Evolutionary conservation across 352 stramenopile genomes (phyloP).

Genomic region (Achlya hypogyna): DNA sequence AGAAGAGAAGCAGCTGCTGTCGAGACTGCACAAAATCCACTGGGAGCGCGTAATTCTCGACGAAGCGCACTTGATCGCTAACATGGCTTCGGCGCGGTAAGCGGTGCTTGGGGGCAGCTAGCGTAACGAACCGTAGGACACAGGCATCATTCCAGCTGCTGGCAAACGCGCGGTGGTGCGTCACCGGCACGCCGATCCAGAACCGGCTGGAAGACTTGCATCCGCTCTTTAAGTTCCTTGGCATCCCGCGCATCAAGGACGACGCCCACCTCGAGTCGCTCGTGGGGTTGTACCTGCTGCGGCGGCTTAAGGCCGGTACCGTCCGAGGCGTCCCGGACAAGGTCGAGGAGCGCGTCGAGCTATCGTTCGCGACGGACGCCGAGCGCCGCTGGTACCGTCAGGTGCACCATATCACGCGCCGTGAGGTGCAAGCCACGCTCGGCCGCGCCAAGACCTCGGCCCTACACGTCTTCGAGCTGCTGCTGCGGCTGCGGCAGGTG

Average conservation of each 20-base stretch:
- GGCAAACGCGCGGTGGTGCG: constrained; percentile 70
- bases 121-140: constrained; percentile 15
- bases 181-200: constrained; percentile 87
- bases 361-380: constrained; percentile 54
- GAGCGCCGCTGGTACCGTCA: constrained; percentile 71
- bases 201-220: constrained; percentile 81
- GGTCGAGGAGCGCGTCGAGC: constrained; percentile 42
- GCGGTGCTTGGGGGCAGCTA: background rate
- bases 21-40: constrained; percentile 62
- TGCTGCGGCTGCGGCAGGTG: constrained; percentile 78
- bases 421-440: constrained; percentile 72
- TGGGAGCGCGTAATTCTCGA: constrained; percentile 86
- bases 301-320: constrained; percentile 70
- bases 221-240: constrained; percentile 82
- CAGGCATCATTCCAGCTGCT: constrained; percentile 52
- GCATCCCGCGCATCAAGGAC: constrained; percentile 44
- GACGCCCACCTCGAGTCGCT: constrained; percentile 60
- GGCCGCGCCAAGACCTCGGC: constrained; percentile 33
- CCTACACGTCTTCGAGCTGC: constrained; percentile 85
- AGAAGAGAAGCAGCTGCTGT: constrained; percentile 26
- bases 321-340: constrained; percentile 51
- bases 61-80: constrained; percentile 85
- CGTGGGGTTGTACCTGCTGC: constrained; percentile 73
- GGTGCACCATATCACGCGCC: constrained; percentile 73
- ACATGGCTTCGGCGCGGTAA: constrained; percentile 50